Base-by-base conservation (phyloP, 2,329 filamentous ascomycete genomes). In the Penicillium sp. region DNA sequence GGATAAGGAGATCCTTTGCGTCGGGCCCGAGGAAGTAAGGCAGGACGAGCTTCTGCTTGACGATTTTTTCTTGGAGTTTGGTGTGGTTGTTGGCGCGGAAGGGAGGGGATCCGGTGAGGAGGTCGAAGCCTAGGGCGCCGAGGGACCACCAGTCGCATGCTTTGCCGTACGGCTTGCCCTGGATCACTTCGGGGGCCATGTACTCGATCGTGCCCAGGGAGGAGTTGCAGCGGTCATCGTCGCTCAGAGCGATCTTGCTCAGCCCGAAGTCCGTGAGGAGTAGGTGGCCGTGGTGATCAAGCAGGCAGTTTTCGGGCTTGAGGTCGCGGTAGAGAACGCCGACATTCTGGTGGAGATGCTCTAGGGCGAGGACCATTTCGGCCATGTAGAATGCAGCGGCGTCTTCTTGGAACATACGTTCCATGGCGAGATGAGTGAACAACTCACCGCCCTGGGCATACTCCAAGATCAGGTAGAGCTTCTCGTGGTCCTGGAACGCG, bases 61-160 rank as follows among this genome's bases (percentile, higher is more conserved):
- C 83, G 71, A 99, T 99, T 76, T 95, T 96, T 71, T 97, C 91
- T 77, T 97, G 92, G 66, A 97, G 93, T 82, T 97, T 98, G 73
- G 92, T 89, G 75, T 96, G 89, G 80, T 97, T 98, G 77, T 89
- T 89, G 47, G 92, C 95, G 28, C 88, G 88, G 81, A 98, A 99
- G 0, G 96, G 95, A 9, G 94, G 93, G 58, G 89, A 89, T 57
- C 96, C 95, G 10, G 94, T 98, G 76, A 99, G 89, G 38, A 99
- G 83, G 76, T 99, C 95, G 77, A 89, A 96, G 37, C 92, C 93
- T 50, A 99, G 85, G 2, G 94, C 93, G 38, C 96, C 95, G 51
- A 99, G 89, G 4, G 93, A 97, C 95, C 95, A 99, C 94, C 94
- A 99, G 80, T 99, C 95, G 19, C 97, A 96, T 1, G 93, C 89